phyloP scores from a whole-genome alignment of 768 basidiomycete genomes.

The Suillus occidentalis region DNA sequence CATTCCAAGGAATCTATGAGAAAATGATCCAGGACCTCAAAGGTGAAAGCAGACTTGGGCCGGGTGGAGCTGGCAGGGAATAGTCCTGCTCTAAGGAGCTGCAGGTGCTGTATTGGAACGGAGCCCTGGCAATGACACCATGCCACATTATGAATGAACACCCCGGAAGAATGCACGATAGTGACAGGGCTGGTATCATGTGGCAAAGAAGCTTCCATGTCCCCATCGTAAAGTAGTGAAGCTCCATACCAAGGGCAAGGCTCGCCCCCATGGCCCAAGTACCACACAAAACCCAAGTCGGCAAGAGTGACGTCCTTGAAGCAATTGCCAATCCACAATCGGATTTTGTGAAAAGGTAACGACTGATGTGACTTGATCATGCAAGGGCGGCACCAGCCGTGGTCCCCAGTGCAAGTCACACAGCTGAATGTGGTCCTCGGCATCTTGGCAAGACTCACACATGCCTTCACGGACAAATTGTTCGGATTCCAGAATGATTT shows the following conservation, averaged over 20 bases:
- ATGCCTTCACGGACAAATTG: neutral
- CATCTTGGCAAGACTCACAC: neutral
- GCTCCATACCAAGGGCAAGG: constrained; percentile 14
- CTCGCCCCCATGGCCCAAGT: constrained; percentile 20
- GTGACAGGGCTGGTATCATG: neutral
- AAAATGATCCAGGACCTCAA: constrained; percentile 8
- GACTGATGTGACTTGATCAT: neutral
- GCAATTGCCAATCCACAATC: constrained; percentile 20
- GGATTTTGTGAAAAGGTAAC: constrained; percentile 16
- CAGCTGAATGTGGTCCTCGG: constrained; percentile 4
- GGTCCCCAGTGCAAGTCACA: constrained; percentile 1
- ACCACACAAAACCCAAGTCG: constrained; percentile 17
- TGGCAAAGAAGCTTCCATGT: neutral
- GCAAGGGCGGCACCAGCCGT: constrained; percentile 2
- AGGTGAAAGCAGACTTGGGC: constrained; percentile 12
- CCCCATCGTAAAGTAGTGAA: neutral
- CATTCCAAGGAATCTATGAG: constrained; percentile 11
- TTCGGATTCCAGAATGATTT: constrained; percentile 1
- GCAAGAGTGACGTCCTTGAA: constrained; percentile 16
- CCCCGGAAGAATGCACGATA: neutral
- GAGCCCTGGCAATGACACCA: constrained; percentile 7
- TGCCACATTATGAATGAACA: constrained; percentile 3
- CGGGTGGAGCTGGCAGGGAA: constrained; percentile 7
- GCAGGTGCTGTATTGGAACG: neutral
- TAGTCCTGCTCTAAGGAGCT: neutral